Evolutionary conservation across 2,329 filamentous ascomycete species (phyloP), one percentile per base, ranked within the genome.

Genomic region (Aureobasidium sp.): DNA sequence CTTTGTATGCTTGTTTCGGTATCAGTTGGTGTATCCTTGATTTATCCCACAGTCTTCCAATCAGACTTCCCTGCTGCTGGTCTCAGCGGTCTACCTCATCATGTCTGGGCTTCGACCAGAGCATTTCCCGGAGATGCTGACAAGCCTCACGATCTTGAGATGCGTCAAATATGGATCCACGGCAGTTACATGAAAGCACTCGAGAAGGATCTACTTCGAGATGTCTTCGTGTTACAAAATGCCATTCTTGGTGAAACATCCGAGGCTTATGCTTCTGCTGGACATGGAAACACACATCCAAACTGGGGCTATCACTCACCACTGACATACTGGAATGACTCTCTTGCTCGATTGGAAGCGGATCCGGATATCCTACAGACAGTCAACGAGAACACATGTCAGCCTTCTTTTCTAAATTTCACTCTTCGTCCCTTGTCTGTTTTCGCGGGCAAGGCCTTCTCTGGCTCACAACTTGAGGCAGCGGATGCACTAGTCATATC

Each of bases 151-250:
- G 88, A 93, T 71, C 85, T 93, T n/a, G 84, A 89, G 61, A 88
- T 93, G 84, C 87, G 88, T 66, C 89, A 89, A 62, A 82, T 90
- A 61, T 93, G 89, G 89, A 81, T 93, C 16, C 88, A 92, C 69
- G 88, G 88, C 64, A 87, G 83, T 71, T 91, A 91, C 70, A 92
- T 92, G 86, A 81, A 86, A 68, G 89, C 88, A 11, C 78, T 93
- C 39, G 79, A 89, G 54, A 79, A 79, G 57, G 77, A 85, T 7
- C 81, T 92, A 11, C 77, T 93, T 48, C 76, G 83, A 36, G 81
- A 83, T 47, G 88, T 88, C 9, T 76, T 93, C 49, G 79, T 85
- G 65, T 79, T 93, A 54, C 89, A 93, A 70, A 80, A 90, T 68
- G 79, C 81, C 62, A 77, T 93, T 2, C 78, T 92, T 15, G 87